Conservation (phyloP, 2,329 filamentous ascomycete genomes). For the Passalora sequoiae region DNA sequence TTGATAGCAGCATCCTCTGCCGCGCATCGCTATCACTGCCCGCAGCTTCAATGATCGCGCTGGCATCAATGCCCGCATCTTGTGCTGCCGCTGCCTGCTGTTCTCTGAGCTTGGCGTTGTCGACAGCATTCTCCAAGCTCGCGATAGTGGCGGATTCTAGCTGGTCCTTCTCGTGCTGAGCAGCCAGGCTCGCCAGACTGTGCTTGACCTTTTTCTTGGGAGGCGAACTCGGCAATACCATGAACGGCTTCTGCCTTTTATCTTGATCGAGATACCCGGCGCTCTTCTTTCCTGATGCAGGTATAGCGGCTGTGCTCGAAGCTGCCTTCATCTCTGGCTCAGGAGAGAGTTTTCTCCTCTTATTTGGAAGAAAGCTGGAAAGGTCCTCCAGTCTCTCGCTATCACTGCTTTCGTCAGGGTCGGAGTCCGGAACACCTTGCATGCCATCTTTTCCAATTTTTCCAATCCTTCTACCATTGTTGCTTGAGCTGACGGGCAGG, state of each 20-base stretch:
- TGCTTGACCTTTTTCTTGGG: slow-evolving; percentile 26
- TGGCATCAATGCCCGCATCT: slow-evolving; percentile 13
- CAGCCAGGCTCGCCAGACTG: slow-evolving; percentile 27
- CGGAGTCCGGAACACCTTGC: slow-evolving; percentile 46
- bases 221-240: slow-evolving; percentile 15
- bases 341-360: slow-evolving; percentile 27
- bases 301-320: not conserved
- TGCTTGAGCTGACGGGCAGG: slow-evolving; percentile 15
- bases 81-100: slow-evolving; percentile 10
- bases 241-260: slow-evolving; percentile 9
- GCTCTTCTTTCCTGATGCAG: slow-evolving; percentile 5
- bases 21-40: slow-evolving; percentile 40
- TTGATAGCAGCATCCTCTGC: slow-evolving; percentile 52
- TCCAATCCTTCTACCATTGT: slow-evolving; percentile 48
- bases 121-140: slow-evolving; percentile 21
- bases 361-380: slow-evolving; percentile 26
- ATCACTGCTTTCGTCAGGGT: slow-evolving; percentile 30
- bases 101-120: slow-evolving; percentile 15
- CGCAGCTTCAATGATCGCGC: slow-evolving; percentile 39
- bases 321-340: slow-evolving; percentile 4
- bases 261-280: slow-evolving; percentile 7
- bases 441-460: slow-evolving; percentile 51
- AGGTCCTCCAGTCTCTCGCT: slow-evolving; percentile 32
- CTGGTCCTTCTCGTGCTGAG: slow-evolving; percentile 24
- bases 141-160: slow-evolving; percentile 24